Base-by-base conservation (phyloP, 805 yeast genomes). In the Grigorovia yakushimaensis region DNA sequence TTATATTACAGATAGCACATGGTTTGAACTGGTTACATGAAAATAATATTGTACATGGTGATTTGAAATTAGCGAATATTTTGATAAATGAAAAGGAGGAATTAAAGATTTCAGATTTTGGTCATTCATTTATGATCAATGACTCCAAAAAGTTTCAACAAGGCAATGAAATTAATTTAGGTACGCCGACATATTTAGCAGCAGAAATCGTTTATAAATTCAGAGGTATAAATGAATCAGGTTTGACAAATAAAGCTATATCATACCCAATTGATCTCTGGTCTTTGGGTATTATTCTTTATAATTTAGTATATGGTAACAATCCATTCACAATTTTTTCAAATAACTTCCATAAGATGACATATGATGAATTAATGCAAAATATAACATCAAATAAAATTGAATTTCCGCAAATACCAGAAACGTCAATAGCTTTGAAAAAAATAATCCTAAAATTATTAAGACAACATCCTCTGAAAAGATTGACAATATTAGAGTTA, bases 101-200 rank as follows among this genome's bases (percentile, higher is more conserved):
- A 3, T 75, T 89, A 59, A 89, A 89, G 64, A 82, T 89, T 50
- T 96, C 97, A 18, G 54, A 51, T 43, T 51, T 49, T 45, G 54
- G 54, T 19, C 51, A 48, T 39, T 47, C 54, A 50, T 97, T 91
- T 65, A 88, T 89, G 68, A 7, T 33, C 6, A 96, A 96, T 30
- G 69, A 76, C 13, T 21, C 74, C 72, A 47, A 82, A 84, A 38
- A 13, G 4, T 15, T 17, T 13, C 17, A 13, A 15, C 11, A 13
- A 33, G n/a, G 17, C 7, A 15, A 33, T 33, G 37, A 33, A 33
- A 33, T 33, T 33, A 33, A 15, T 33, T 43, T 51, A 66, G 98
- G 98, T 45, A 91, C 98, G 13, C 98, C 98, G 48, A 89, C 89
- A 68, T 91, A 91, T 64, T 88, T 91, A 60, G 96, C 98, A 1